Evolutionary conservation across 306 rosid species (phyloP), one percentile per base, ranked within the genome.

Genomic region (Dryas alaskensis): DNA sequence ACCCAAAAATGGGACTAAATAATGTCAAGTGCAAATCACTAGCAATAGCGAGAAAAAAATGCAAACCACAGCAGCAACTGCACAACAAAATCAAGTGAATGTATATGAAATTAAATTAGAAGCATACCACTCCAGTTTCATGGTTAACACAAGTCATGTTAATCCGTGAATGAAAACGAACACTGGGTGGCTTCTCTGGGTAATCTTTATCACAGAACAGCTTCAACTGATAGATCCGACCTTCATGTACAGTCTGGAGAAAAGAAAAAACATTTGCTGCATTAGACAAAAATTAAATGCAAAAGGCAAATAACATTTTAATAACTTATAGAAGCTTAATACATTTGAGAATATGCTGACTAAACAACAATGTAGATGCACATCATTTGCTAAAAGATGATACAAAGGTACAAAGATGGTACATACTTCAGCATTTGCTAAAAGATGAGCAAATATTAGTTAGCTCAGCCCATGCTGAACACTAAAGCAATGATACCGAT

Each of bases 151-250:
- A 92, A 69, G 98, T 88, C 97, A 92, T 90, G 83, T 95, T 95
- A 85, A 95, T 67, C 74, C 99, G 87, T 47, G 99, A 95, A 89
- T 95, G 99, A 81, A 95, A 95, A 13, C 98, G 98, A 82, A 92
- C 98, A 79, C 86, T 92, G 31, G 99, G 99, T 72, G 98, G 96
- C 88, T 89, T 95, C 81, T 95, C 99, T 3, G 99, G 99, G 89
- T 95, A 95, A 85, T 95, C 99, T 83, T 95, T 95, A 79, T 92
- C 98, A 72, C 99, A 95, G 68, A 95, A 95, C 60, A 95, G 88
- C 93, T 95, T 95, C 95, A 95, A 86, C 72, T 95, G 99, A 82
- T 95, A 95, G 80, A 95, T 95, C 76, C 97, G 88, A 71, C 99
- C 99, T 85, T 95, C 99, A 86, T 95, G 99, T 79, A 95, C 98